Conservation (phyloP, 176 grass and related monocot species). For the Otatea glauca region DNA sequence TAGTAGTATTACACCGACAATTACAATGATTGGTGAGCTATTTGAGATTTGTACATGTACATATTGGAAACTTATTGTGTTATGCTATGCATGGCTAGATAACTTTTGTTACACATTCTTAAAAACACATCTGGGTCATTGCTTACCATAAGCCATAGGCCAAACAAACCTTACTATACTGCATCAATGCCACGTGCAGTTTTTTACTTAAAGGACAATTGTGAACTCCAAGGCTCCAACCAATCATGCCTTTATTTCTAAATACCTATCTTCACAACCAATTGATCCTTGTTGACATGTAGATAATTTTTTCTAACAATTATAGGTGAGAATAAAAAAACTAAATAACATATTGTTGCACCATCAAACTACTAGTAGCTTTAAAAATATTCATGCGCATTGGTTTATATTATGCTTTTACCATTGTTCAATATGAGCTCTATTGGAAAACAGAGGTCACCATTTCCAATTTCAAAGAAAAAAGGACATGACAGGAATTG, state of each 20-base stretch:
- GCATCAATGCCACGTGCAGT: background rate
- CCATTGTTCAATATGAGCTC: background rate
- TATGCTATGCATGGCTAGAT: background rate
- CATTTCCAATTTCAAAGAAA: background rate
- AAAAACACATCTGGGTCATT: background rate
- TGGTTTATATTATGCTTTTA: slow-evolving; percentile 4
- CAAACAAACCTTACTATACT: background rate
- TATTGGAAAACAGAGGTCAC: background rate
- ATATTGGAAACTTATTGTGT: background rate
- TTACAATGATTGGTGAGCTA: background rate
- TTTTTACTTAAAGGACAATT: background rate
- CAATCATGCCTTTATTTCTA: background rate
- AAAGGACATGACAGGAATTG: background rate
- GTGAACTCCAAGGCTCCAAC: background rate
- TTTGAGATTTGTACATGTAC: background rate
- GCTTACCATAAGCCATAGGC: background rate
- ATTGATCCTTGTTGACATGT: background rate
- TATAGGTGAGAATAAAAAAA: background rate
- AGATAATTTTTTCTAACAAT: background rate
- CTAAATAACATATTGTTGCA: slow-evolving; percentile 1
- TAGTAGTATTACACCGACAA: background rate
- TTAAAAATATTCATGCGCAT: background rate
- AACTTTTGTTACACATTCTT: background rate
- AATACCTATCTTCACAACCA: background rate
- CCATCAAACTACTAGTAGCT: too few species aligned